Percentiles rank a stretch among this genome's conserved stretches.
These are phyloP conservation scores for Peronosclerospora sorghi DNA, from an alignment of 352 stramenopile genomes.

Conservation along the genomic window DNA sequence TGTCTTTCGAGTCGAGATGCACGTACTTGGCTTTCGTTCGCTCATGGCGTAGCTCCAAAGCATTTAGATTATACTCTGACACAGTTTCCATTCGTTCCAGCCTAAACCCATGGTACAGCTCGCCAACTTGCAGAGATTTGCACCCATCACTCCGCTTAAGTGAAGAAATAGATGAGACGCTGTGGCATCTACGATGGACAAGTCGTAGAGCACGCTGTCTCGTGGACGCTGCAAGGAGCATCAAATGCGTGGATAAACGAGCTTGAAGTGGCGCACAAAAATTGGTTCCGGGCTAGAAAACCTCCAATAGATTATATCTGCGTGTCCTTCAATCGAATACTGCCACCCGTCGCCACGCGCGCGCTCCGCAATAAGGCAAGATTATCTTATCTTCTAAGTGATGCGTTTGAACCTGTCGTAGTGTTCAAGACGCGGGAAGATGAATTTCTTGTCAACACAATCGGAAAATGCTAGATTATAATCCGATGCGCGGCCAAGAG, in stretches of 20 bases:
- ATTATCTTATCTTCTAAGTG: too few species aligned
- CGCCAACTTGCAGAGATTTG: constrained; percentile 38
- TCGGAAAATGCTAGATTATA: too few species aligned
- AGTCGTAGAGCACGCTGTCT: background rate
- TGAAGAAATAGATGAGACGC: constrained; percentile 1
- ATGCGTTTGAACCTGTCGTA: too few species aligned
- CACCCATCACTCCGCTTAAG: constrained; percentile 42
- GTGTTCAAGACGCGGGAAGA: too few species aligned
- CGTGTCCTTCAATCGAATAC: too few species aligned
- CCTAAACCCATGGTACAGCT: constrained; percentile 71
- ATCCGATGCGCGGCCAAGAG: too few species aligned
- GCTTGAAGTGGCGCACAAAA: too few species aligned
- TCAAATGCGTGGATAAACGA: constrained; percentile 3
- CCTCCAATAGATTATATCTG: too few species aligned
- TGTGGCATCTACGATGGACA: background rate
- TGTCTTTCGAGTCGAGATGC: constrained; percentile 74
- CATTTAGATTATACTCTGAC: constrained; percentile 77
- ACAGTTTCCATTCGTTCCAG: constrained; percentile 45
- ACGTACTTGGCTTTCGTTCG: constrained; percentile 67
- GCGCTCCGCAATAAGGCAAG: too few species aligned
- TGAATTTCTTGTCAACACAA: too few species aligned
- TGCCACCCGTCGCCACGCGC: too few species aligned
- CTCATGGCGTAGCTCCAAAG: constrained; percentile 62
- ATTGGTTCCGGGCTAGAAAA: too few species aligned
- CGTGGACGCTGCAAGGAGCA: constrained; percentile 11